phyloP scores from a whole-genome alignment of 176 grass and related monocot species.

The Pontederia paniculata region DNA sequence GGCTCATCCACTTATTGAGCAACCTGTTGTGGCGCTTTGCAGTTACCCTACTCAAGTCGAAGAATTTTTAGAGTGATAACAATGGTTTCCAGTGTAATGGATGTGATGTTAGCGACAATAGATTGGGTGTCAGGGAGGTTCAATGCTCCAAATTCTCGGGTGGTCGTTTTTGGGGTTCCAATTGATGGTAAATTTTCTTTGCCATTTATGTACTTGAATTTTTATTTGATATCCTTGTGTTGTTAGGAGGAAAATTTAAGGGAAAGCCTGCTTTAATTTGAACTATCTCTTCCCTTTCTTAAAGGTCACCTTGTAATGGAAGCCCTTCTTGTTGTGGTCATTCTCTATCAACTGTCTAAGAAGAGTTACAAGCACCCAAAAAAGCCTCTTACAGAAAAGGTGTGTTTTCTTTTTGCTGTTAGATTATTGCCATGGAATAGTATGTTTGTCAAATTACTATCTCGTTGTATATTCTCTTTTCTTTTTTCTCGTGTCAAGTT shows the following conservation, averaged over 20 bases:
- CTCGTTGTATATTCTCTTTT: no score
- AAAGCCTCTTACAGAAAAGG: neutral
- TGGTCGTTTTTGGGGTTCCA: constrained; percentile 6
- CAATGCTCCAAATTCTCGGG: neutral
- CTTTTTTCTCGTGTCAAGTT: no score
- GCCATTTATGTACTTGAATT: neutral
- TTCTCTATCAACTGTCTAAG: neutral
- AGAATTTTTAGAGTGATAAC: no score
- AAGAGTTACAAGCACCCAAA: neutral
- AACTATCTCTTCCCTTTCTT: neutral
- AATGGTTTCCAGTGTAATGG: neutral
- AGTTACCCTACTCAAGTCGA: no score
- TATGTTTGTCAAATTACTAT: no score
- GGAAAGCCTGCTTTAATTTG: neutral
- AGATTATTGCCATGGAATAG: no score
- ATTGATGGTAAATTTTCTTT: neutral
- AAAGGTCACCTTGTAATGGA: neutral
- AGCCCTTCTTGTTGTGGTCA: neutral
- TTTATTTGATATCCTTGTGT: neutral
- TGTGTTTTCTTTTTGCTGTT: no score
- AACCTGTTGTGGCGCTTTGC: no score
- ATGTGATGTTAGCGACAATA: neutral
- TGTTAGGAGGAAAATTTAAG: neutral
- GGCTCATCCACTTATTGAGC: no score
- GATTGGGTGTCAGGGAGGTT: neutral